Conservation (phyloP, 2,329 filamentous ascomycete genomes). For the Colletotrichum echinochloae region DNA sequence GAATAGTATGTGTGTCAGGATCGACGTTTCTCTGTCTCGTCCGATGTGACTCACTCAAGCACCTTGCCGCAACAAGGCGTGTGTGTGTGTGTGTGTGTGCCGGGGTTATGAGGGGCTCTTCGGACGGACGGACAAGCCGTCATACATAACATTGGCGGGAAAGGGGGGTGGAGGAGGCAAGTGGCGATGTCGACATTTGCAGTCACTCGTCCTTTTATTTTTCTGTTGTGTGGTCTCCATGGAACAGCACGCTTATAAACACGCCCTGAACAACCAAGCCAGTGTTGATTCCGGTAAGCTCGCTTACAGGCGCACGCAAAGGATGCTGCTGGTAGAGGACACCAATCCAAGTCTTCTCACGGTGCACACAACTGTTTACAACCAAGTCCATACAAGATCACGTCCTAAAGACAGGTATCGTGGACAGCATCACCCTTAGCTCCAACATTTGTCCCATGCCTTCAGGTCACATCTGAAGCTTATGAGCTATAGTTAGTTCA, state of each 20-base stretch:
- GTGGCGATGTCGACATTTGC: background rate
- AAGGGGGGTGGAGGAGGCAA: background rate
- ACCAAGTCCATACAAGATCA: background rate
- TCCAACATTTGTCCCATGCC: background rate
- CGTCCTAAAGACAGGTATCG: background rate
- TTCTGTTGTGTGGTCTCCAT: background rate
- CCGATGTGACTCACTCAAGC: slow-evolving; percentile 1
- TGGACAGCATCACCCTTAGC: background rate
- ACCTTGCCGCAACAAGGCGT: slow-evolving; percentile 1
- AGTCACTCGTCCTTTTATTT: background rate
- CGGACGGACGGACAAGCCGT: slow-evolving; percentile 1
- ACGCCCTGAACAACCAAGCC: background rate
- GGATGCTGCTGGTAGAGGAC: background rate
- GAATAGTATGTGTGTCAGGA: background rate
- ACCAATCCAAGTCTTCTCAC: background rate
- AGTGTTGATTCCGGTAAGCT: background rate
- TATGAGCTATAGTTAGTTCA: background rate
- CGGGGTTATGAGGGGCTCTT: background rate
- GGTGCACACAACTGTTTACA: background rate
- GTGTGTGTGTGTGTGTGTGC: no score
- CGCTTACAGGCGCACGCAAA: background rate
- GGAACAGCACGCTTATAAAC: background rate
- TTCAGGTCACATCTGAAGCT: background rate
- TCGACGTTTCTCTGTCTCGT: slow-evolving; percentile 1
- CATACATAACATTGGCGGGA: background rate